These are phyloP conservation scores for Ophiostoma pallidulum DNA, from an alignment of 2,329 filamentous ascomycete genomes.

Conservation along the genomic window DNA sequence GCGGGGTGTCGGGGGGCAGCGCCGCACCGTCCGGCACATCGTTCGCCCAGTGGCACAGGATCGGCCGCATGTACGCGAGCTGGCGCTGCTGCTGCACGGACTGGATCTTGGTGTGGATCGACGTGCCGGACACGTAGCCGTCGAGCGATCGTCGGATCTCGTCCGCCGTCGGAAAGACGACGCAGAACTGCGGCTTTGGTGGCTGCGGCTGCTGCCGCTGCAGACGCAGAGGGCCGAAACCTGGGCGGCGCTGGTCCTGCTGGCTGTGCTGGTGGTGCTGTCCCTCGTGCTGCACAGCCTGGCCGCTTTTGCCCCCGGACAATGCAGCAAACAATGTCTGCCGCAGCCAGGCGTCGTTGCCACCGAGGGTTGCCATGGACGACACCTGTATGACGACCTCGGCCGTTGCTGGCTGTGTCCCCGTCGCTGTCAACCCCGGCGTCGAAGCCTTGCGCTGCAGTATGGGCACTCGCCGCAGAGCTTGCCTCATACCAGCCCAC, in stretches of 20 bases:
- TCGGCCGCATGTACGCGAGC: constrained; percentile 58
- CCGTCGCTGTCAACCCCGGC: not conserved
- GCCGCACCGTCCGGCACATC: constrained; percentile 33
- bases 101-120: constrained; percentile 73
- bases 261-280: constrained; percentile 1
- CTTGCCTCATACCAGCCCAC: constrained; percentile 58
- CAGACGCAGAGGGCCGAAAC: not conserved
- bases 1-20: constrained; percentile 12
- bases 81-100: constrained; percentile 64
- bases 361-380: constrained; percentile 70
- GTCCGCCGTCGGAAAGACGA: constrained; percentile 72
- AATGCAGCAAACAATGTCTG: constrained; percentile 50
- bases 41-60: constrained; percentile 69
- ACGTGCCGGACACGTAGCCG: constrained; percentile 66
- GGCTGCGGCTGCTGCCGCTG: not conserved
- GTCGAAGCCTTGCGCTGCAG: constrained; percentile 10
- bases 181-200: constrained; percentile 45
- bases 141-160: constrained; percentile 70
- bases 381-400: constrained; percentile 60
- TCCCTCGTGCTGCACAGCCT: no score
- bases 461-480: constrained; percentile 46
- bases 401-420: constrained; percentile 21
- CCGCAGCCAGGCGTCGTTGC: constrained; percentile 61
- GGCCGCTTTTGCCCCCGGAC: constrained; percentile 22
- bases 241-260: not conserved